Percentiles rank a stretch among this genome's conserved stretches.
Evolutionary conservation across 148 eudicot genomes (phyloP).

Genomic region (Cornus florida): DNA sequence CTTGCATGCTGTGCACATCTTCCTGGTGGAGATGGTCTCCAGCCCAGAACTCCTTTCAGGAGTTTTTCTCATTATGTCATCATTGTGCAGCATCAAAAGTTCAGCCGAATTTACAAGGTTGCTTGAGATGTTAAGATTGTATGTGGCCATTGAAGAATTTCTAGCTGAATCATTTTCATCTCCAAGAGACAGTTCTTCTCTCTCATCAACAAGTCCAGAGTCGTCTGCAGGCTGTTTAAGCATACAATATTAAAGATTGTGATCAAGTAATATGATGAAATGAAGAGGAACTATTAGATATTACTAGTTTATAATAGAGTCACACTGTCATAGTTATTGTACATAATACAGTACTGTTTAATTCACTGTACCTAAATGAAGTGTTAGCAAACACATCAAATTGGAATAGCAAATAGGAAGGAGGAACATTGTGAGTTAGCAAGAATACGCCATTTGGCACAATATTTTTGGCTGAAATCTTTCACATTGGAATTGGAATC

Average conservation of each 20-base stretch:
- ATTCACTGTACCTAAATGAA: not conserved
- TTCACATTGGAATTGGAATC: too few relatives aligned
- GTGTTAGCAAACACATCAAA: not conserved
- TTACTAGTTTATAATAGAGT: too few relatives aligned
- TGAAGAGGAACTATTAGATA: not conserved
- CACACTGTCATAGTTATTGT: not conserved
- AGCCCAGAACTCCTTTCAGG: not conserved
- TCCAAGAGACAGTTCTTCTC: not conserved
- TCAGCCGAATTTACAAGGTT: not conserved
- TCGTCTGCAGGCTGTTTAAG: not conserved
- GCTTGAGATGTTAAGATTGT: not conserved
- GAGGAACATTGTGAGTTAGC: not conserved
- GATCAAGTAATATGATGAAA: not conserved
- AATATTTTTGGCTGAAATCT: too few relatives aligned
- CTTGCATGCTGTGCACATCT: not conserved
- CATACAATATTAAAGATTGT: not conserved
- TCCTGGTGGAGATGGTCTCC: not conserved
- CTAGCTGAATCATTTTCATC: not conserved
- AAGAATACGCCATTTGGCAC: not conserved
- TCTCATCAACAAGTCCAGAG: not conserved
- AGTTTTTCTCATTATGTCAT: not conserved
- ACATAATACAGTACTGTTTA: too few relatives aligned
- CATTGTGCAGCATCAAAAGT: not conserved
- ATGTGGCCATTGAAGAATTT: not conserved
- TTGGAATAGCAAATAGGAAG: not conserved